Conservation (phyloP, 768 basidiomycete genomes). For the Asterophora parasitica region DNA sequence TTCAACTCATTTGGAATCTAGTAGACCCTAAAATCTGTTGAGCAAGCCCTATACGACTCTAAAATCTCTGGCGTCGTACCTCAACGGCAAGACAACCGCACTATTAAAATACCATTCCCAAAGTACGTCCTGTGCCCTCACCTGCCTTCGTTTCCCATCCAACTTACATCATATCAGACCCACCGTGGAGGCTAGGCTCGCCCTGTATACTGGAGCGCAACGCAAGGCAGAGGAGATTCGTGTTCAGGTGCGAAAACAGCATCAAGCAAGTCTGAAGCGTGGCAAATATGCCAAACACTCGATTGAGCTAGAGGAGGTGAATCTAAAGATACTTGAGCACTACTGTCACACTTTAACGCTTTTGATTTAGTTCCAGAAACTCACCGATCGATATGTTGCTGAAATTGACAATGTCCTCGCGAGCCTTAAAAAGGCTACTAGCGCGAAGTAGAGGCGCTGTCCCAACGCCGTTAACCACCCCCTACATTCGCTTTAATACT, state of each 20-base stretch:
- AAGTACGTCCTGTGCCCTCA: slow-evolving; percentile 42
- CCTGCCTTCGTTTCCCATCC: neutral
- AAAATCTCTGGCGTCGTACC: slow-evolving; percentile 70
- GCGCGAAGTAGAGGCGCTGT: slow-evolving; percentile 21
- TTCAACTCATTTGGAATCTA: slow-evolving; percentile 21
- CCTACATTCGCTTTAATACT: neutral
- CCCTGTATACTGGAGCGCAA: slow-evolving; percentile 48
- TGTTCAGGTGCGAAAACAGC: slow-evolving; percentile 69
- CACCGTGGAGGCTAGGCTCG: slow-evolving; percentile 66
- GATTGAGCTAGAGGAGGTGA: slow-evolving; percentile 64
- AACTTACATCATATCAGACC: slow-evolving; percentile 41
- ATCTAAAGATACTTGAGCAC: slow-evolving; percentile 14
- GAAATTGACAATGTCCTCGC: slow-evolving; percentile 67
- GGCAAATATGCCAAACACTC: slow-evolving; percentile 68
- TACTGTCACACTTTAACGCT: neutral
- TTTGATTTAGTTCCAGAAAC: slow-evolving; percentile 61
- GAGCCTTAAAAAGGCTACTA: slow-evolving; percentile 56
- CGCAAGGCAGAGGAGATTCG: slow-evolving; percentile 73
- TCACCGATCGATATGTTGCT: slow-evolving; percentile 54
- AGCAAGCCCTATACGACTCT: slow-evolving; percentile 71
- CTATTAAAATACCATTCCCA: slow-evolving; percentile 76
- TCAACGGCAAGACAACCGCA: slow-evolving; percentile 64
- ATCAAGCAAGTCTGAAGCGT: slow-evolving; percentile 60
- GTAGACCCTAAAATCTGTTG: slow-evolving; percentile 75
- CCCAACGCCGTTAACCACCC: too few relatives aligned